Evolutionary conservation across 371 early-diverging fungal species (phyloP), one percentile per base, ranked within the genome.

Genomic region (Phascolomyces articulosus): DNA sequence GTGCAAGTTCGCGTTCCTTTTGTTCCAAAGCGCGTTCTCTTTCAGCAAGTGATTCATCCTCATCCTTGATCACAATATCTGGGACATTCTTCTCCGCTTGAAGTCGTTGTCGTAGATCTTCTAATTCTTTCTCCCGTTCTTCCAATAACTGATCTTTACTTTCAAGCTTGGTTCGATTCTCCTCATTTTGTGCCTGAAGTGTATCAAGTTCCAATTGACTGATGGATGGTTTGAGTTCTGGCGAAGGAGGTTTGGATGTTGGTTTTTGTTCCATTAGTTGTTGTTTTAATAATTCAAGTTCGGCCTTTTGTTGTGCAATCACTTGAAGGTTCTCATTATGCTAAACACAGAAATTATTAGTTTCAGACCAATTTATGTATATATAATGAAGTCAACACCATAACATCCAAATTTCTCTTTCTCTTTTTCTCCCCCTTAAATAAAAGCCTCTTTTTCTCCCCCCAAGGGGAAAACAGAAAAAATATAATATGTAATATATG

Each of bases 301-400:
- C 90, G 4, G 84, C 76, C 38, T 86, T 70, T 88, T 82, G 79
- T 31, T 79, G 66, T 27, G 74, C 83, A 66, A 82, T 79, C 60
- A 79, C 61, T 38, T 78, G 69, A 29, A 76, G 58, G 40, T 79
- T 73, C 56, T 70, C 77, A 21, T 79, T 73, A 64, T 79, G 79
- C 83, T 78, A 59, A 40, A 56, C 20, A 58, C 7, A 66, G 16
- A 49, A 47, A 48, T 24, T 47, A 60, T 7, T 40, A 20, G 60
- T 60, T 41, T 15, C 26, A 28, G 6, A 47, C 16, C 15, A 23
- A 3, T 60, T 18, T 44, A 4, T n/a, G n/a, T n/a, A n/a, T n/a
- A n/a, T n/a, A n/a, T n/a, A n/a, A n/a, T n/a, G n/a, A n/a, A n/a
- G n/a, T n/a, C n/a, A n/a, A n/a, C n/a, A n/a, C n/a, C n/a, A n/a